phyloP scores from a whole-genome alignment of 352 stramenopile species.

The Globisporangium nunn region DNA sequence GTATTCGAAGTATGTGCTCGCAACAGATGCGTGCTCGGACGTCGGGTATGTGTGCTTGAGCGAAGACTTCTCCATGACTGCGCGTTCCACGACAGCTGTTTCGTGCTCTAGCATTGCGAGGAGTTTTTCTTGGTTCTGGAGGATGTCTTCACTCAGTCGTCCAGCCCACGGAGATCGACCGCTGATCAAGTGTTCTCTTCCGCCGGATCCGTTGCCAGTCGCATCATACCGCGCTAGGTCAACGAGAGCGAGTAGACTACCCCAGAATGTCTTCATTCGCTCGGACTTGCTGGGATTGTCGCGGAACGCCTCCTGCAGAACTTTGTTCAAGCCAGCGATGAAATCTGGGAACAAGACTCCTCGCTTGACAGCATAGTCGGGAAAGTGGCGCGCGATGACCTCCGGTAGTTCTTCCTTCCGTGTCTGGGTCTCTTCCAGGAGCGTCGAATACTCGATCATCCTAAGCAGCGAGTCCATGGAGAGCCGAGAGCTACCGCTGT shows the following conservation, averaged over 20 bases:
- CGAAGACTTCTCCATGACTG: conserved; percentile 75
- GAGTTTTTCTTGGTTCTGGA: conserved; percentile 78
- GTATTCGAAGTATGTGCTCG: conserved; percentile 49
- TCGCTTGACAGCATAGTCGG: conserved; percentile 33
- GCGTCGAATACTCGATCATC: conserved; percentile 36
- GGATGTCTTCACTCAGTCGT: conserved; percentile 67
- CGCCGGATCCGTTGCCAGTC: not conserved
- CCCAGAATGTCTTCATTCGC: conserved; percentile 47
- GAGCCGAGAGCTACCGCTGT: conserved; percentile 18
- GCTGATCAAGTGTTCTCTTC: conserved; percentile 10
- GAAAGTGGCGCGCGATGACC: conserved; percentile 24
- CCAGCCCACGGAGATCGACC: conserved; percentile 37
- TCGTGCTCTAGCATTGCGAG: conserved; percentile 72
- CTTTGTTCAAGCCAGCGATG: conserved; percentile 31
- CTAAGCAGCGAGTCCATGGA: conserved; percentile 36
- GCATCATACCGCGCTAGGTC: conserved; percentile 11
- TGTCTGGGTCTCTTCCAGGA: conserved; percentile 30
- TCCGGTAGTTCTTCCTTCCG: conserved; percentile 22
- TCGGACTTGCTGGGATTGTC: conserved; percentile 23
- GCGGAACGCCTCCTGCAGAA: conserved; percentile 31
- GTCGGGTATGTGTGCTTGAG: conserved; percentile 59
- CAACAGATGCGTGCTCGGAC: conserved; percentile 16
- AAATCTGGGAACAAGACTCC: conserved; percentile 58
- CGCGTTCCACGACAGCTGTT: conserved; percentile 65
- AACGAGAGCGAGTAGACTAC: conserved; percentile 29